phyloP scores from a whole-genome alignment of 306 rosid species.

The Pyrus bretschneideri region DNA sequence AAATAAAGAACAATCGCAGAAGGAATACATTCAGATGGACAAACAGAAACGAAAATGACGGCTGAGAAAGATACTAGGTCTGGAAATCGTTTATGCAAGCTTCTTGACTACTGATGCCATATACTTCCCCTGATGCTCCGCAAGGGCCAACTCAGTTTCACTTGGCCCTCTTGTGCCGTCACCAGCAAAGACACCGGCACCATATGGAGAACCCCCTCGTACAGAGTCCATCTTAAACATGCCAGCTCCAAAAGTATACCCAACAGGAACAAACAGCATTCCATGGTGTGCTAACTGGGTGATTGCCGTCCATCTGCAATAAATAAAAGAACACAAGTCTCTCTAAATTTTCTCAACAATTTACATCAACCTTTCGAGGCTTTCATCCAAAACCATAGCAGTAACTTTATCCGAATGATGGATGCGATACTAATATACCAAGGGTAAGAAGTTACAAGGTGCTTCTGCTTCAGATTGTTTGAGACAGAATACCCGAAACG shows the following conservation, averaged over 20 bases:
- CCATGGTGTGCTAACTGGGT: conserved; percentile 94
- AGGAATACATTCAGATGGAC: neutral
- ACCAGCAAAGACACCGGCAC: conserved; percentile 88
- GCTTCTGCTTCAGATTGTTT: neutral
- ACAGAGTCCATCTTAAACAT: conserved; percentile 84
- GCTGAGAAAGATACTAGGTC: neutral
- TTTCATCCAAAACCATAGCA: neutral
- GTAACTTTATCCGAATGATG: neutral
- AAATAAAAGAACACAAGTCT: conserved; percentile 8
- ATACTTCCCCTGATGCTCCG: conserved; percentile 93
- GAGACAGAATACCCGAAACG: neutral
- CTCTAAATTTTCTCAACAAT: neutral
- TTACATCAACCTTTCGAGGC: neutral
- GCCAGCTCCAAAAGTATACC: conserved; percentile 89
- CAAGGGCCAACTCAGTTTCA: conserved; percentile 78
- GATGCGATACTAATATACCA: neutral
- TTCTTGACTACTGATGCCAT: conserved; percentile 83
- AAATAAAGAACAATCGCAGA: conserved; percentile 38
- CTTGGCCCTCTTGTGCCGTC: conserved; percentile 85
- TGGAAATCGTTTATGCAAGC: conserved; percentile 31
- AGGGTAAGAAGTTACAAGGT: neutral
- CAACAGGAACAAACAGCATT: conserved; percentile 90
- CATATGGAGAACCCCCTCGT: conserved; percentile 92
- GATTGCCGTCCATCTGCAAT: conserved; percentile 94
- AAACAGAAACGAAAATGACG: conserved; percentile 23